phyloP scores from a whole-genome alignment of 2,329 filamentous ascomycete species.

The Beauveria sp. region DNA sequence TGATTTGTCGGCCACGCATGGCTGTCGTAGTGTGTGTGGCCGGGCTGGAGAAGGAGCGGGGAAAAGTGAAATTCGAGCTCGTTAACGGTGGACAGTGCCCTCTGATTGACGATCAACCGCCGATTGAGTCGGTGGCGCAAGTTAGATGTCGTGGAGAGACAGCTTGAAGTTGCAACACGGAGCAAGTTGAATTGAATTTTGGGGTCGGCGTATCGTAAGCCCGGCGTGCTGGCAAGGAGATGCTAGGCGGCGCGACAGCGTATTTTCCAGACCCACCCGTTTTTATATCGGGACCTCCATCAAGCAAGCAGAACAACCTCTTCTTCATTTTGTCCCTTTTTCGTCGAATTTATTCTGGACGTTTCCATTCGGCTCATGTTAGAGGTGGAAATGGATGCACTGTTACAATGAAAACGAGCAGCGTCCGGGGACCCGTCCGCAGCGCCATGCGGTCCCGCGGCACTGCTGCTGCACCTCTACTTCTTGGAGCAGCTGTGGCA shows the following conservation, averaged over 20 bases:
- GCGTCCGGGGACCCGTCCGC: slow-evolving; percentile 7
- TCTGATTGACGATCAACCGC: neutral
- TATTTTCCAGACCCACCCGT: slow-evolving; percentile 7
- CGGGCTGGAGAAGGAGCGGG: neutral
- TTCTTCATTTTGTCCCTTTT: neutral
- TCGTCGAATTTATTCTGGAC: neutral
- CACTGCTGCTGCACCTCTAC: neutral
- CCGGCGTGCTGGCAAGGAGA: slow-evolving; percentile 16
- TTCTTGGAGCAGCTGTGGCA: neutral
- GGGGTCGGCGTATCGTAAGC: slow-evolving; percentile 25
- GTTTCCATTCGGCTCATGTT: neutral
- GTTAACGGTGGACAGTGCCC: neutral
- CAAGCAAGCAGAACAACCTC: neutral
- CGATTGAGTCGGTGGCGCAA: slow-evolving; percentile 7
- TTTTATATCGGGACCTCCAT: slow-evolving; percentile 1
- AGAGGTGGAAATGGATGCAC: neutral
- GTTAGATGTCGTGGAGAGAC: slow-evolving; percentile 15
- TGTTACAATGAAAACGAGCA: slow-evolving; percentile 6
- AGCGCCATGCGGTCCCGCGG: slow-evolving; percentile 5
- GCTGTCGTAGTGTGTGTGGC: slow-evolving; percentile 8
- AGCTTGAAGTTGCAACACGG: neutral
- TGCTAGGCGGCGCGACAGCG: neutral
- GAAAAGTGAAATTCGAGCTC: neutral
- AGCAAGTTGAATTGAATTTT: slow-evolving; percentile 11
- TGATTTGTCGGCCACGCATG: slow-evolving; percentile 38